Base-by-base conservation (phyloP, 2,329 filamentous ascomycete species). In the Fusarium mangiferae region DNA sequence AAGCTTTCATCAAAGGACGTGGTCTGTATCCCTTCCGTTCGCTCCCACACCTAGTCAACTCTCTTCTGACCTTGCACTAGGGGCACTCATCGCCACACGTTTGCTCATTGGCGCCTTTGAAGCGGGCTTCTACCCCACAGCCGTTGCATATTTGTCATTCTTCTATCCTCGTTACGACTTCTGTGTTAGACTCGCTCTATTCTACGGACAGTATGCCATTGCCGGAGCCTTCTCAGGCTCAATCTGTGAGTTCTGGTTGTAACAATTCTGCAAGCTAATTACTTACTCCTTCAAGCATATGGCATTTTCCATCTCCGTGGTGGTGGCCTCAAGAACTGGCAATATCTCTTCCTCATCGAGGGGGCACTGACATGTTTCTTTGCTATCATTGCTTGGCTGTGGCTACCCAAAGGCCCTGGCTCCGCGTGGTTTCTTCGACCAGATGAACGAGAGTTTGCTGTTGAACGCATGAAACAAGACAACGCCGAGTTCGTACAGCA, bases 271-370 rank as follows among this genome's bases (percentile, higher is more conserved):
- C 35, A 30, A n/a, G 33, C 38, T 46, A 26, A 49, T 33, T 41
- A 55, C 70, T 68, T 33, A 68, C 54, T 41, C 42, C 41, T 13
- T 39, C 11, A 42, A 78, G 78, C 78, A 48, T 79, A 79, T 44
- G 78, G 76, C 60, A 74, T 78, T 54, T 78, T 77, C 62, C 77
- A 79, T 55, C 64, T 79, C 56, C 69, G 68, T 44, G 35, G 65
- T 15, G 71, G 78, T 6, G 42, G 55, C 22, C 73, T 91, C 6
- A 87, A 85, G 35, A 90, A 90, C 18, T 93, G 90, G 90, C 84
- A 89, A 15, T 91, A 89, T 89, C 84, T 92, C 1, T 93, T 93
- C 80, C 90, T 93, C 54, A 89, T 93, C n/a, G 91, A 93, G 78
- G 91, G 91, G 14, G 82, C 85, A 7, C 84, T 81, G 2, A 81